Evolutionary conservation across 1,284 basidiomycete species (phyloP), one percentile per base, ranked within the genome.

Genomic region (Gastroboletus turbinatus): DNA sequence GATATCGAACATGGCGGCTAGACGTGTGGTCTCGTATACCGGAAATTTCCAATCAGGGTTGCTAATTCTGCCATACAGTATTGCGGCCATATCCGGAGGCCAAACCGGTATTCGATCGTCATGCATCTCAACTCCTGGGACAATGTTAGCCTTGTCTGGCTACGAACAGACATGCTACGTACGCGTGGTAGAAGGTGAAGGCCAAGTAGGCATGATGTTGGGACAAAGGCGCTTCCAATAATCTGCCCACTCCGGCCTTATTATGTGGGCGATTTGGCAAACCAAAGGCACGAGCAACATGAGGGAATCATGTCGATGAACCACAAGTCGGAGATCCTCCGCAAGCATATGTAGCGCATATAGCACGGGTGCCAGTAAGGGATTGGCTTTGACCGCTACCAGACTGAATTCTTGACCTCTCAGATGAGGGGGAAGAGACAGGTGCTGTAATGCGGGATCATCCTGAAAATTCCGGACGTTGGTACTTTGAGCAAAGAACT

Each of bases 211-310:
- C 60, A 79, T 72, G 21, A 79, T 78, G 45, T 80, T 77, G 1
- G 92, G 90, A 63, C 84, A 82, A 29, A 92, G 73, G 8, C 92
- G 80, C 60, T 86, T 86, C 90, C 92, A 93, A 67, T 94, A 94
- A 69, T 96, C 94, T 2, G 83, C 81, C 91, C 94, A 97, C 65
- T 92, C 90, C 0, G 82, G 81, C 27, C 88, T 80, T 6, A 90
- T 81, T 14, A 83, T 72, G 9, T 78, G 66, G 3, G 90, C 88
- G n/a, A 96, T 71, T 1, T 78, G 76, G 55, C 85, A 83, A 8
- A 96, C 78, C 11, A 94, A 62, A 1, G 82, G 80, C 0, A 80
- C 86, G 9, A 96, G 73, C 27, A 74, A 74, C n/a, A 78, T 57
- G n/a, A 94, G 71, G 2, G 81, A 78, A 25, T 77, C 67, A 51